A percentile compares a stretch with the other conserved stretches of the same genome.
Conservation (phyloP, 2,329 filamentous ascomycete genomes). For the Aspergillus quadrilineatus region DNA sequence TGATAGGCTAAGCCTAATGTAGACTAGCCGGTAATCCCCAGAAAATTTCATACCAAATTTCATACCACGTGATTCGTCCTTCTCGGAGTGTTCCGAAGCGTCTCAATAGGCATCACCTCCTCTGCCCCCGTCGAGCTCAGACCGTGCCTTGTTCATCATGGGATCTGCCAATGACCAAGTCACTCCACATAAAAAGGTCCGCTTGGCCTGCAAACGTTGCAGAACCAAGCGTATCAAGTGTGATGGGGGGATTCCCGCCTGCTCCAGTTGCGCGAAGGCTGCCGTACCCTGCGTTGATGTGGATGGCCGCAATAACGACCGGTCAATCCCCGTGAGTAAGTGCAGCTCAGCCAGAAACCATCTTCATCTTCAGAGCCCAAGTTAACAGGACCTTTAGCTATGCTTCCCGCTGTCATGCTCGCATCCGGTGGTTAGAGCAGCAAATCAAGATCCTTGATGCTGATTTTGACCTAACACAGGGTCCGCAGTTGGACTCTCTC, state of each 20-base stretch:
- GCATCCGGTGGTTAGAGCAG: constrained; percentile 38
- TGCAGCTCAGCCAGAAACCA: too few species aligned
- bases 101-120: not conserved
- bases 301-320: constrained; percentile 36
- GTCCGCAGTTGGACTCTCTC: constrained; percentile 26
- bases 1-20: not conserved
- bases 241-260: constrained; percentile 40
- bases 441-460: constrained; percentile 29
- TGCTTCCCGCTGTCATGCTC: constrained; percentile 27
- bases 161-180: not conserved
- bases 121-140: not conserved
- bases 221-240: constrained; percentile 42
- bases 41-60: not conserved
- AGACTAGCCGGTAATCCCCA: not conserved
- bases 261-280: constrained; percentile 40
- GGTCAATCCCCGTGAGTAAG: constrained; percentile 34
- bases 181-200: constrained; percentile 34
- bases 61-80: not conserved
- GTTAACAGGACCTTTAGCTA: constrained; percentile 15
- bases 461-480: constrained; percentile 30
- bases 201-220: constrained; percentile 41
- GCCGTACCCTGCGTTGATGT: constrained; percentile 39
- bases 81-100: not conserved
- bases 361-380: not conserved
- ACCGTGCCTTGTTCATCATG: not conserved